These are phyloP conservation scores for Coprinopsis marcescibilis DNA, from an alignment of 768 basidiomycete species.

Conservation along the genomic window DNA sequence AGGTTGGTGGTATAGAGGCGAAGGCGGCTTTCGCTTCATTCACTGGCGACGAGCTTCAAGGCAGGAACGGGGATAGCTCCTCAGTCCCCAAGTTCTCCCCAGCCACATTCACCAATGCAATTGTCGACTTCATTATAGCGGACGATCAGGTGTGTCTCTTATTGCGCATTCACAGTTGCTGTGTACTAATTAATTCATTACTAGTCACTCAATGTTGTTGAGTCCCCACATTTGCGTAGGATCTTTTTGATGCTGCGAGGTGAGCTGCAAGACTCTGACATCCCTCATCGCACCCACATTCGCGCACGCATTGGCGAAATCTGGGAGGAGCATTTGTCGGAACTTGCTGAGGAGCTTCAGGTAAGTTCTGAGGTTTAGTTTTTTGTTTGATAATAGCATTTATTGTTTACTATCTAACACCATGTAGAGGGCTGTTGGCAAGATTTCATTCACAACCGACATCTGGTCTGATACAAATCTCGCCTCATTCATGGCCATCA, in stretches of 20 bases:
- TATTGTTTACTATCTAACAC: background rate
- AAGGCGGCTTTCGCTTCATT: background rate
- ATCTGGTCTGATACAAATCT: constrained; percentile 26
- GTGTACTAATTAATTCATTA: background rate
- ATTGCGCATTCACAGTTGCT: background rate
- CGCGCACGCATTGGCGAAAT: constrained; percentile 21
- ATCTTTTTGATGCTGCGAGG: constrained; percentile 24
- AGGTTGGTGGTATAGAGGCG: too few species aligned
- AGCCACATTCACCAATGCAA: constrained; percentile 16
- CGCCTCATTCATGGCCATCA: constrained; percentile 25
- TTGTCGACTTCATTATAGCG: constrained; percentile 18
- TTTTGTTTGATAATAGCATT: background rate
- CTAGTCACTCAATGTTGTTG: constrained; percentile 34
- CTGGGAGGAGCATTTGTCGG: constrained; percentile 17
- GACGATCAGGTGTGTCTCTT: constrained; percentile 29
- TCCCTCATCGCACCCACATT: constrained; percentile 30
- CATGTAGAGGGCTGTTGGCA: constrained; percentile 22
- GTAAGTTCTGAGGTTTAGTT: constrained; percentile 18
- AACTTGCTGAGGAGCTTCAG: constrained; percentile 19
- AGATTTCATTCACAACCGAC: constrained; percentile 28
- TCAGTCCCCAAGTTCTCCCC: constrained; percentile 12
- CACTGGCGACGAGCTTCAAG: background rate
- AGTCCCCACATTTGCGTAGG: constrained; percentile 27
- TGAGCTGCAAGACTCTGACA: constrained; percentile 20
- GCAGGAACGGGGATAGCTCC: background rate